Evolutionary conservation across 2,329 filamentous ascomycete genomes (phyloP), one percentile per base, ranked within the genome.

Genomic region (Arthrobotrys entomopaga): DNA sequence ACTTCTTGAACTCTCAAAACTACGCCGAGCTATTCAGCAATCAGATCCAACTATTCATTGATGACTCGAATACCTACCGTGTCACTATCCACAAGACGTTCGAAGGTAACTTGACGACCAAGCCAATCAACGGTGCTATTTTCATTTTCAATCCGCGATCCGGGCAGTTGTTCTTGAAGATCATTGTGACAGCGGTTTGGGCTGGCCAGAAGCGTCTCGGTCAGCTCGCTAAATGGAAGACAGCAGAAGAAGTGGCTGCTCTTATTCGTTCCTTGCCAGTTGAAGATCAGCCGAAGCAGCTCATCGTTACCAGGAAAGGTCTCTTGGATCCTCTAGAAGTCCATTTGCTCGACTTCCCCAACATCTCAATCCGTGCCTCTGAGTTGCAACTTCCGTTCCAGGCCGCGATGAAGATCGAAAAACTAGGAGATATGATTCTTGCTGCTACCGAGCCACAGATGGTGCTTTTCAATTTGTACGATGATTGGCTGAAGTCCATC

Each of bases 91-190:
- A 99, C 86, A 99, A 99, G 87, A 99, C 95, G 0, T 99, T 99
- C 76, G 95, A 99, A 82, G 95, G 95, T 79, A 99, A 99, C 81
- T 85, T 99, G 87, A 99, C 95, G 0, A 99, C 95, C 1, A 99
- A 99, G 83, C 95, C 95, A 2, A 99, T 99, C 86, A 99, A 99
- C 81, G 95, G 95, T 81, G 95, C 96, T 52, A 98, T 99, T 81
- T 99, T 99, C 85, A 99, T 99, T 81, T 98, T 99, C 87, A 99
- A 99, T 81, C 95, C 96, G n/a, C 89, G 94, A 70, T 99, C 95
- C 60, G 95, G 95, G 58, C 95, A 99, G 80, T 84, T 99, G 43
- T 99, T 99, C 88, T 83, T 99, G 80, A 99, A 99, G 86, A 98
- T 99, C 79, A 99, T 99, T 78, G 96, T 99, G 83, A 99, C 95